These are phyloP conservation scores for Podosphaera fusca DNA, from an alignment of 2,329 filamentous ascomycete genomes.

Conservation along the genomic window DNA sequence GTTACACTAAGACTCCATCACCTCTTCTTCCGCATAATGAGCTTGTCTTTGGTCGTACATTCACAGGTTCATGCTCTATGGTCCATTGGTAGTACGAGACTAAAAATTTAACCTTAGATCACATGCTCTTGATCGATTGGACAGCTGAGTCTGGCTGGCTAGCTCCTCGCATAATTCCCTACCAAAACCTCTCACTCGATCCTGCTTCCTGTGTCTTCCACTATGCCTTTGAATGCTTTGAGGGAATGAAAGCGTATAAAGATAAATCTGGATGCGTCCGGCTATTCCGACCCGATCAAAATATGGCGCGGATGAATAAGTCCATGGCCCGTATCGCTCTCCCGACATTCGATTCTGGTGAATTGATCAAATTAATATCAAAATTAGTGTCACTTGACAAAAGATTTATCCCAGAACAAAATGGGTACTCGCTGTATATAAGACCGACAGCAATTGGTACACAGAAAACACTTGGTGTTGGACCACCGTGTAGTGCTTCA, in stretches of 20 bases:
- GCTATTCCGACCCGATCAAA: conserved; percentile 83
- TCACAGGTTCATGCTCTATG: conserved; percentile 41
- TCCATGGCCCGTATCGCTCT: conserved; percentile 80
- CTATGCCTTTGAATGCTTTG: conserved; percentile 95
- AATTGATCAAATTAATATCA: conserved; percentile 60
- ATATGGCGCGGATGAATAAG: conserved; percentile 88
- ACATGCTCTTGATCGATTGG: conserved; percentile 95
- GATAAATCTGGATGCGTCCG: conserved; percentile 56
- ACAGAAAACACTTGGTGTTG: conserved; percentile 78
- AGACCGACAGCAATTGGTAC: conserved; percentile 95
- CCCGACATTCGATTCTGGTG: conserved; percentile 56
- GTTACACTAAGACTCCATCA: conserved; percentile 55
- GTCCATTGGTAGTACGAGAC: background rate
- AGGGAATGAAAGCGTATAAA: conserved; percentile 99
- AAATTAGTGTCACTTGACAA: conserved; percentile 61
- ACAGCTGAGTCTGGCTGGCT: conserved; percentile 53
- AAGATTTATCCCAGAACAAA: conserved; percentile 67
- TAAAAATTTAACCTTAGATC: conserved; percentile 33
- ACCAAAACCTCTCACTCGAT: conserved; percentile 92
- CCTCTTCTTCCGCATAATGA: conserved; percentile 49
- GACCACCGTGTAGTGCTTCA: conserved; percentile 73
- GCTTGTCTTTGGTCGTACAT: conserved; percentile 72
- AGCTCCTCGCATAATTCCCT: conserved; percentile 62
- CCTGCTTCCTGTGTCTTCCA: conserved; percentile 94
- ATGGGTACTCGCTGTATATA: conserved; percentile 86